Percentiles rank a stretch among this genome's conserved stretches.
Conservation (phyloP, 129 eudicot species). For the Gnaphalium uliginosum region DNA sequence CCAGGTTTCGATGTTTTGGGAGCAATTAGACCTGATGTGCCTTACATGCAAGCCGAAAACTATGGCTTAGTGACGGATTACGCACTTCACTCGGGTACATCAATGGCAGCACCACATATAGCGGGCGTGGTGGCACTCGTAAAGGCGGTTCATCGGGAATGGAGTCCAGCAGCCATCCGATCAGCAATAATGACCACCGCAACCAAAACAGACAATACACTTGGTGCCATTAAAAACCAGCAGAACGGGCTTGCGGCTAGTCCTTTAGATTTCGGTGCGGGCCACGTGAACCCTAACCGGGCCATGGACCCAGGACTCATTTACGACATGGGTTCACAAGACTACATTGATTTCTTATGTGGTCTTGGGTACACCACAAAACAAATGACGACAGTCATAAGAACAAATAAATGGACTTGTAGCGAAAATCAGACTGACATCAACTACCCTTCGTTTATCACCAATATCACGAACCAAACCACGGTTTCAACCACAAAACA, state of each 20-base stretch:
- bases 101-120: constrained; percentile 38
- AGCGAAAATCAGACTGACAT: constrained; percentile 17
- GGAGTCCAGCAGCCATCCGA: constrained; percentile 63
- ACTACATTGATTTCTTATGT: too few species aligned
- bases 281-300: too few species aligned
- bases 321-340: too few species aligned
- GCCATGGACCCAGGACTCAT: too few species aligned
- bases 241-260: too few species aligned
- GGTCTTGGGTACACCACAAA: constrained; percentile 23
- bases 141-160: constrained; percentile 42
- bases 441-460: constrained; percentile 44
- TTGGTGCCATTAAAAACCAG: constrained; percentile 20
- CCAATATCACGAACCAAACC: constrained; percentile 1
- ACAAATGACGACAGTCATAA: constrained; percentile 30
- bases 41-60: constrained; percentile 22
- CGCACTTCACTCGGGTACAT: constrained; percentile 36
- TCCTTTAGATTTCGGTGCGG: too few species aligned
- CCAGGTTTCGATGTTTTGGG: constrained; percentile 53
- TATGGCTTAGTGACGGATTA: constrained; percentile 35
- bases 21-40: constrained; percentile 35
- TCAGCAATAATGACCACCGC: constrained; percentile 67
- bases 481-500: constrained; percentile 2
- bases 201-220: constrained; percentile 32
- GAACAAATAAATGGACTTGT: constrained; percentile 33
- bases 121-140: constrained; percentile 46